Evolutionary conservation across 2,329 filamentous ascomycete species (phyloP).

Genomic region (Aspergillus sp.): DNA sequence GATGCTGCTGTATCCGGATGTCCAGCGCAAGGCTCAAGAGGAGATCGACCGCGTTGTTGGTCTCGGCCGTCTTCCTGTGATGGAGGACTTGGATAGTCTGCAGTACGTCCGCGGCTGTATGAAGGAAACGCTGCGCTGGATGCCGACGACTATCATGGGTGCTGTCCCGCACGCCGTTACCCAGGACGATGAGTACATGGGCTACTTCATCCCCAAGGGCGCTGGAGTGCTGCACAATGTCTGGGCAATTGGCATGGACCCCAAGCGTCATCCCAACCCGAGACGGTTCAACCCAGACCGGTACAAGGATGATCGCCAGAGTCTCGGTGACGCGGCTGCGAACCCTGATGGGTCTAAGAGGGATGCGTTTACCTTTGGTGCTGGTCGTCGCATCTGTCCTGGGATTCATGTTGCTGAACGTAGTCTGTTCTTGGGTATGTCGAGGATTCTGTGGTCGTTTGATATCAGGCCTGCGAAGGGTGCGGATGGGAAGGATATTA

Average conservation of each 20-base stretch:
- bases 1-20: constrained; percentile 48
- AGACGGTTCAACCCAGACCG: constrained; percentile 42
- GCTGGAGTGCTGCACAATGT: constrained; percentile 49
- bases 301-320: constrained; percentile 31
- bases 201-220: constrained; percentile 51
- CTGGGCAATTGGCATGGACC: constrained; percentile 47
- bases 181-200: constrained; percentile 51
- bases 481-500: constrained; percentile 30
- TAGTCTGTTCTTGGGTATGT: constrained; percentile 49
- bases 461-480: constrained; percentile 36
- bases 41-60: constrained; percentile 53
- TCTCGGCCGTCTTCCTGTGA: constrained; percentile 49
- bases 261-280: constrained; percentile 40
- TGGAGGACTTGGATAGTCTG: constrained; percentile 27
- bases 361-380: constrained; percentile 57
- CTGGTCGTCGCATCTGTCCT: constrained; percentile 58
- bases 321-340: constrained; percentile 33
- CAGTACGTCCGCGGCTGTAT: constrained; percentile 51
- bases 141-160: constrained; percentile 46
- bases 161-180: constrained; percentile 49
- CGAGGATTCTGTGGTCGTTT: constrained; percentile 53
- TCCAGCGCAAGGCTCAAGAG: constrained; percentile 26
- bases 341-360: constrained; percentile 45
- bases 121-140: constrained; percentile 59
- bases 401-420: constrained; percentile 57